These are phyloP conservation scores for Chaetomium strumarium DNA, from an alignment of 2,329 filamentous ascomycete species.

Conservation along the genomic window DNA sequence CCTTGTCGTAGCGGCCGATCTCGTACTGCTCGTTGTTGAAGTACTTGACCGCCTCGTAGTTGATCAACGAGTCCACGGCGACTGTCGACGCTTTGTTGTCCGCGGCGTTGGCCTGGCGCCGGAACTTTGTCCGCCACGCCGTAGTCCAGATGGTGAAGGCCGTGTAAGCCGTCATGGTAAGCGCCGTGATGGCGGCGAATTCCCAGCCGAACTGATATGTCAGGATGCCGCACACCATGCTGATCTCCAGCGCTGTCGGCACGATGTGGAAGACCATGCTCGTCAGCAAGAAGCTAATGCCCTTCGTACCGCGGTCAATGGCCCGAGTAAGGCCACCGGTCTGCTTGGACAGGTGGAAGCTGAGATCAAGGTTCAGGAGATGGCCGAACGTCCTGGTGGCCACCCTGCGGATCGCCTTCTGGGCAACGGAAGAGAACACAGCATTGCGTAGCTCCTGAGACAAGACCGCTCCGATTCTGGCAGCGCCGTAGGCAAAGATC, in stretches of 20 bases:
- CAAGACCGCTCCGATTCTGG: conserved; percentile 79
- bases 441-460: conserved; percentile 95
- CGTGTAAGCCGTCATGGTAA: conserved; percentile 90
- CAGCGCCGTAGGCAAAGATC: conserved; percentile 87
- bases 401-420: conserved; percentile 90
- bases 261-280: conserved; percentile 99
- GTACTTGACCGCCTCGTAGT: conserved; percentile 98
- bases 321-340: conserved; percentile 90
- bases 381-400: conserved; percentile 92
- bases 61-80: conserved; percentile 93
- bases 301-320: conserved; percentile 95
- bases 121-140: conserved; percentile 94
- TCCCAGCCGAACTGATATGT: conserved; percentile 92
- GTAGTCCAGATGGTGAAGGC: conserved; percentile 97
- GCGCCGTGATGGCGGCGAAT: conserved; percentile 83
- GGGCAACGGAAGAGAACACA: conserved; percentile 92
- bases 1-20: conserved; percentile 81
- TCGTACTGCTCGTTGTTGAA: conserved; percentile 99
- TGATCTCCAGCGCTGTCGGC: conserved; percentile 88
- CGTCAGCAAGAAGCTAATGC: conserved; percentile 92
- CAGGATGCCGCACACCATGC: conserved; percentile 90
- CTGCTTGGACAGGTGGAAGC: conserved; percentile 90
- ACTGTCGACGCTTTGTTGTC: conserved; percentile 95
- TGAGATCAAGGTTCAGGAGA: conserved; percentile 78
- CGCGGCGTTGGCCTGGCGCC: conserved; percentile 89